These are phyloP conservation scores for Ajuga reptans DNA, from an alignment of 305 asterid species.

Conservation along the genomic window DNA sequence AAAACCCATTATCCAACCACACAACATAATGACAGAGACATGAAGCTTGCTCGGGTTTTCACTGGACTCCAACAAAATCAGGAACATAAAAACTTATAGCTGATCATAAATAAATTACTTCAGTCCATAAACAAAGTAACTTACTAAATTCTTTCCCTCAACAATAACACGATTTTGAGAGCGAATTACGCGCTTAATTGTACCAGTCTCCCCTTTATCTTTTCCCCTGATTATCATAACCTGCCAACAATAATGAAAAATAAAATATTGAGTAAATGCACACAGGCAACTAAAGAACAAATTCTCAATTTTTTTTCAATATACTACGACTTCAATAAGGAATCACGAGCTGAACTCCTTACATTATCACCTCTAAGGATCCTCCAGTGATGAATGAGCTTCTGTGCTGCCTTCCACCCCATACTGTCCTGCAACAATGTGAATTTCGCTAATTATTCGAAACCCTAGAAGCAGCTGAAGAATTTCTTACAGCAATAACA, in stretches of 20 bases:
- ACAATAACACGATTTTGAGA: constrained; percentile 87
- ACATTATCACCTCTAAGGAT: constrained; percentile 86
- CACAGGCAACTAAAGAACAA: not conserved
- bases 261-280: not conserved
- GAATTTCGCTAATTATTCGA: constrained; percentile 9
- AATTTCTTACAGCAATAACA: not conserved
- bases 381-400: constrained; percentile 82
- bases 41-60: not conserved
- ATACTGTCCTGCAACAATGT: constrained; percentile 24
- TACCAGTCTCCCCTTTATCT: constrained; percentile 83
- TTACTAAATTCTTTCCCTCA: constrained; percentile 87
- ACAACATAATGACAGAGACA: not conserved
- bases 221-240: constrained; percentile 87
- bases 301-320: too few relatives aligned
- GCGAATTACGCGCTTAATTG: constrained; percentile 68
- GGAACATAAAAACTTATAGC: not conserved
- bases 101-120: not conserved
- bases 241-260: constrained; percentile 28
- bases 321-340: too few relatives aligned
- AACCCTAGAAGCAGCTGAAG: not conserved
- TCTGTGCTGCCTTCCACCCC: constrained; percentile 98
- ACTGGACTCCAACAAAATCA: not conserved
- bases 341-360: constrained; percentile 24
- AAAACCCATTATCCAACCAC: not conserved
- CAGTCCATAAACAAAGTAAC: constrained; percentile 9